phyloP scores from a whole-genome alignment of 371 early-diverging fungal species.

The Coemansia sp. region DNA sequence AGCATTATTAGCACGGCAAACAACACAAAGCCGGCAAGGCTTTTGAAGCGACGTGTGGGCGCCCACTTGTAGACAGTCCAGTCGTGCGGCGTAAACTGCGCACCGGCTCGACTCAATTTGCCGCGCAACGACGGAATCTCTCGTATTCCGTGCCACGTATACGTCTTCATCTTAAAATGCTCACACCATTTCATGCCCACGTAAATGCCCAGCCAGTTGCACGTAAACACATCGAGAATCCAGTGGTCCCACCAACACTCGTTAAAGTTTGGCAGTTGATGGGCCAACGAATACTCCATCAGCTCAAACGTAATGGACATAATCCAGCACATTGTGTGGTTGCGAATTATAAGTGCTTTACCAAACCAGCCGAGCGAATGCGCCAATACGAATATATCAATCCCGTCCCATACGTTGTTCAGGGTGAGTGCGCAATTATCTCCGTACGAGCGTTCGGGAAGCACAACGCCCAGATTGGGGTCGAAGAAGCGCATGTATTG shows the following conservation, averaged over 20 bases:
- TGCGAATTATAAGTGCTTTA: slow-evolving; percentile 88
- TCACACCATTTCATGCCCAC: slow-evolving; percentile 96
- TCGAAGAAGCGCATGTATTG: slow-evolving; percentile 76
- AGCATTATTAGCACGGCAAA: slow-evolving; percentile 61
- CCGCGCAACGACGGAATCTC: slow-evolving; percentile 80
- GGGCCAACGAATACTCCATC: slow-evolving; percentile 90
- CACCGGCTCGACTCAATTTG: slow-evolving; percentile 83
- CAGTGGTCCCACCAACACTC: slow-evolving; percentile 99
- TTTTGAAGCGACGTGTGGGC: slow-evolving; percentile 72
- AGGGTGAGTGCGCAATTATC: slow-evolving; percentile 78
- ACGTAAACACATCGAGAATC: slow-evolving; percentile 91
- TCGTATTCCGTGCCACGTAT: slow-evolving; percentile 88
- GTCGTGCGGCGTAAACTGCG: slow-evolving; percentile 91
- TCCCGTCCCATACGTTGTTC: slow-evolving; percentile 74
- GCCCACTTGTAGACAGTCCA: slow-evolving; percentile 94
- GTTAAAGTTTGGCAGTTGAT: slow-evolving; percentile 95
- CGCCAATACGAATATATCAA: slow-evolving; percentile 92
- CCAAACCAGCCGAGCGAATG: slow-evolving; percentile 95
- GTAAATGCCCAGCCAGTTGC: slow-evolving; percentile 93
- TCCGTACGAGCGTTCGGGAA: slow-evolving; percentile 92
- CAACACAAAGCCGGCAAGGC: slow-evolving; percentile 68
- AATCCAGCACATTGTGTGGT: slow-evolving; percentile 95
- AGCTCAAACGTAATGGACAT: slow-evolving; percentile 91
- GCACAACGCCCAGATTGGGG: slow-evolving; percentile 70
- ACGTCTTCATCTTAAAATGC: slow-evolving; percentile 91